Base-by-base conservation (phyloP, 202 grass and related monocot genomes). In the Schoenoplectus triqueter region DNA sequence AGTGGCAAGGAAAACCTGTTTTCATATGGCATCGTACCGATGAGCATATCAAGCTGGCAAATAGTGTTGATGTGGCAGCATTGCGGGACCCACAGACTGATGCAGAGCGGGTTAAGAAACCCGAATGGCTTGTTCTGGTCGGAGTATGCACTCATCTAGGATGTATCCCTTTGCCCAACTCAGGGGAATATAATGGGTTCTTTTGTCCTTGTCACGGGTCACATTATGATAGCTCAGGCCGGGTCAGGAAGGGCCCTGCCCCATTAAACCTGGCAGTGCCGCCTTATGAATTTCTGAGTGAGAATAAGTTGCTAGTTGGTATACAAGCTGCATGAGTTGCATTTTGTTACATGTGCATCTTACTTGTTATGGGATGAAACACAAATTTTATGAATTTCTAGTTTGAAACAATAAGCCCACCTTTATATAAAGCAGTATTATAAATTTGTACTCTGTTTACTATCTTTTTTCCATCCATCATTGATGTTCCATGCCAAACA, bases 1-100 rank as follows among this genome's bases (percentile, higher is more conserved):
- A 86, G 64, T 86, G 85, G 85, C 85, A 80, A n/a, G 85, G 85
- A 59, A 86, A 86, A 11, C 85, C 85, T 3, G 74, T 86, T 66
- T 86, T 86, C 74, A 86, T 86, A 60, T 80, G 85, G 85, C 85
- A 31, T 14, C 73, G 76, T 6, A 86, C 73, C 2, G 66, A 86
- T 2, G 40, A 86, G 6, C 11, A 61, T 68, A 81, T 86, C 66
- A 86, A 86, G 10, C 39, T 86, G 64, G 85, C 85, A 5, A 86
- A 86, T 60, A 86, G 76, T 81, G 85, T 81, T 18, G 76, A 86
- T 14, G 2, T 73, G 41, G 61, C 39, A 49, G 64, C n/a, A 6
- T 19, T 81, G 3, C 62, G 76, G 45, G 85, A 86, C 17, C 85
- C 85, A 48, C 85, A 86, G 42, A 63, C 20, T 66, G 76, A 86